These are phyloP conservation scores for Camellia japonica DNA, from an alignment of 148 eudicot genomes.

Conservation along the genomic window DNA sequence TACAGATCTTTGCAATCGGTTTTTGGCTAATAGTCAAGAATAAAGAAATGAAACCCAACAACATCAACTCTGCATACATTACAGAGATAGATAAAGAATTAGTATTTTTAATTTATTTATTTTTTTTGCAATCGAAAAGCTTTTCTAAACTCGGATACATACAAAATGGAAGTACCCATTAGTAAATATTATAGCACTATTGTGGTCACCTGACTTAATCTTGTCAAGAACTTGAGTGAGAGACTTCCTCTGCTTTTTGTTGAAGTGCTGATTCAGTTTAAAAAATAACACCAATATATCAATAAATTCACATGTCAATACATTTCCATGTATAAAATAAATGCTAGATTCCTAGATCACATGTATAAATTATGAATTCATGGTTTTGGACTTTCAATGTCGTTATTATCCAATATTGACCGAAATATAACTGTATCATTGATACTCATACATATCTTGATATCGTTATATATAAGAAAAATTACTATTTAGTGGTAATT, in stretches of 20 bases:
- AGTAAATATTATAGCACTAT: background rate
- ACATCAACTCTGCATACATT: slow-evolving; percentile 34
- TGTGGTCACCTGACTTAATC: slow-evolving; percentile 37
- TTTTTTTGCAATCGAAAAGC: too few relatives aligned
- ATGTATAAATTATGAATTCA: too few relatives aligned
- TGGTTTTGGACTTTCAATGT: too few relatives aligned
- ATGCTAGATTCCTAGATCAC: too few relatives aligned
- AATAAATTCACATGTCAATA: background rate
- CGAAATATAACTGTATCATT: too few relatives aligned
- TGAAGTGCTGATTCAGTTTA: slow-evolving; percentile 31
- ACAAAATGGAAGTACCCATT: background rate
- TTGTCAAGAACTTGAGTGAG: slow-evolving; percentile 40
- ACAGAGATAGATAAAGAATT: background rate
- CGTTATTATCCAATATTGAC: too few relatives aligned
- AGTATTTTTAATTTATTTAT: background rate
- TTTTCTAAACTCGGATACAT: too few relatives aligned
- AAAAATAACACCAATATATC: too few relatives aligned
- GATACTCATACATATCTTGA: too few relatives aligned
- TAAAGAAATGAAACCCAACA: slow-evolving; percentile 48
- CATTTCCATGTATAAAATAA: background rate
- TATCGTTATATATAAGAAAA: too few relatives aligned
- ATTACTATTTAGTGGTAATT: too few relatives aligned
- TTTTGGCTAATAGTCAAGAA: slow-evolving; percentile 27
- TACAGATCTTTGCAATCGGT: slow-evolving; percentile 36
- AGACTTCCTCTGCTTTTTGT: slow-evolving; percentile 28